Conservation (phyloP, 2,329 filamentous ascomycete genomes). For the Pseudogymnoascus sp. region DNA sequence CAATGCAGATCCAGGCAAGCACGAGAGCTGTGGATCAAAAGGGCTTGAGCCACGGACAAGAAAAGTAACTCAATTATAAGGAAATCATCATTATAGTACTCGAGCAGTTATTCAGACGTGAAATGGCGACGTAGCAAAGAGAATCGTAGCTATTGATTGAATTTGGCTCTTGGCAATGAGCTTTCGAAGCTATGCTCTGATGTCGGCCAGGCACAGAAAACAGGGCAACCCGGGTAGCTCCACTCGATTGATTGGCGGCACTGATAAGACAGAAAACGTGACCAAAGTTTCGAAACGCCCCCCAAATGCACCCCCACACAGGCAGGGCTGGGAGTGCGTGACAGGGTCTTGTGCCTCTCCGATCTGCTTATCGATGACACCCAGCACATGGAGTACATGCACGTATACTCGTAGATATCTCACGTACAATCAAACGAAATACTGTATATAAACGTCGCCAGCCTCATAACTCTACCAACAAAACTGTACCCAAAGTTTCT, state of each 20-base stretch:
- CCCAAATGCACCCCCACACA: not conserved
- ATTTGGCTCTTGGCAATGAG: not conserved
- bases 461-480: not conserved
- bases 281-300: not conserved
- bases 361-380: conserved; percentile 6
- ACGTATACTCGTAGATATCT: not conserved
- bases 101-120: not conserved
- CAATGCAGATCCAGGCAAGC: not conserved
- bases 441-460: not conserved
- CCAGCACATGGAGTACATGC: not conserved
- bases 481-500: not conserved
- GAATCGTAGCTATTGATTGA: not conserved
- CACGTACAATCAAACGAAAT: not conserved
- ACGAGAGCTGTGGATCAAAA: not conserved
- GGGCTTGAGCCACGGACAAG: not conserved
- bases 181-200: conserved; percentile 3
- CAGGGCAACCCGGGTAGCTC: conserved; percentile 9
- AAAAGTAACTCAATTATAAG: not conserved
- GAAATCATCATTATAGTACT: not conserved
- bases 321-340: not conserved
- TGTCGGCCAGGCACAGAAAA: conserved; percentile 7
- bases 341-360: conserved; percentile 3
- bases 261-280: conserved; percentile 7
- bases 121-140: not conserved
- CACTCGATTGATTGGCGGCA: conserved; percentile 3